Conservation (phyloP, 2,329 filamentous ascomycete genomes). For the Pseudogymnoascus sp. region DNA sequence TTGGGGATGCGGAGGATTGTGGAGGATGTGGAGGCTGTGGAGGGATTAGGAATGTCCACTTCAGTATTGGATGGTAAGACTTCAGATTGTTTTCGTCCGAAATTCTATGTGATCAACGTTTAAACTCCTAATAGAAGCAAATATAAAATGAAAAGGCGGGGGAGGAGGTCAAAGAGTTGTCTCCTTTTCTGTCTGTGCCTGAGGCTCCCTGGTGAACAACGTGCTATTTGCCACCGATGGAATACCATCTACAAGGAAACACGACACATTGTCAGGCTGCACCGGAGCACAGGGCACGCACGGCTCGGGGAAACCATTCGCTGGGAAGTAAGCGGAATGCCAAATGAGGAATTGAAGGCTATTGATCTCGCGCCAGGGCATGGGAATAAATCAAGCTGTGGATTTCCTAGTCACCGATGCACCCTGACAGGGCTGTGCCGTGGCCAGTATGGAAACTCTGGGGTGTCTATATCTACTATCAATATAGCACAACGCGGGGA, state of each 20-base stretch:
- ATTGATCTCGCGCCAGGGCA: not conserved
- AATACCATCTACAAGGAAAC: not conserved
- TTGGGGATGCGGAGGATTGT: conserved; percentile 1
- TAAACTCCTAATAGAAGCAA: not conserved
- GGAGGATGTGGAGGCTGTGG: not conserved
- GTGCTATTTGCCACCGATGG: not conserved
- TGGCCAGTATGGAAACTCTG: not conserved
- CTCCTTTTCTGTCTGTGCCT: not conserved
- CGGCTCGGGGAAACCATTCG: not conserved
- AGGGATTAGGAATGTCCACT: not conserved
- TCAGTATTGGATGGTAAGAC: not conserved
- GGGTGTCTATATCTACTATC: not conserved
- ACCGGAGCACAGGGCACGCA: not conserved
- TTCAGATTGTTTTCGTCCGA: not conserved
- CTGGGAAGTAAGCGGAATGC: not conserved
- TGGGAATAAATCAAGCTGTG: not conserved
- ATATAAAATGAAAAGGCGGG: not conserved
- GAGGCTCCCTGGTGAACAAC: not conserved
- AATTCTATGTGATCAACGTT: not conserved
- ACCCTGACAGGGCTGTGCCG: not conserved
- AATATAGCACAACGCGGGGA: not conserved
- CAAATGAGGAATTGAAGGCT: not conserved
- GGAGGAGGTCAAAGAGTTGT: not conserved
- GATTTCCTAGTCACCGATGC: not conserved
- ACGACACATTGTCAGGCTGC: not conserved